A percentile compares a stretch with the other conserved stretches of the same genome.
These are phyloP conservation scores for Allantophomopsis cytisporea DNA, from an alignment of 2,329 filamentous ascomycete species.

Conservation along the genomic window DNA sequence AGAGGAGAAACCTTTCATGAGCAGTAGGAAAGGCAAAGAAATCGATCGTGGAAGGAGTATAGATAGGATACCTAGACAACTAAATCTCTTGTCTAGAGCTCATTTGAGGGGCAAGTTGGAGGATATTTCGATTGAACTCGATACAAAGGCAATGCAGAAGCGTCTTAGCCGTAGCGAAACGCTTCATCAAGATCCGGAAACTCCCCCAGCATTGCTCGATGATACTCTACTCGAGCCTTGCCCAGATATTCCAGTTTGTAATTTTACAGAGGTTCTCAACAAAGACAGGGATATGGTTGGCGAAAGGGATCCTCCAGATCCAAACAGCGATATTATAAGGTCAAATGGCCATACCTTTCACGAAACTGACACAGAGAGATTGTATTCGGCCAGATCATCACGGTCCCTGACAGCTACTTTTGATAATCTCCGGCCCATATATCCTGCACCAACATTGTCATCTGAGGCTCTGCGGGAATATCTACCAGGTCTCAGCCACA, in stretches of 20 bases:
- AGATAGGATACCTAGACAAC: conserved; percentile 7
- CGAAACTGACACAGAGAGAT: too few species aligned
- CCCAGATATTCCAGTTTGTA: conserved; percentile 9
- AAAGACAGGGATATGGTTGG: neutral
- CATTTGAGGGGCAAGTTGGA: conserved; percentile 9
- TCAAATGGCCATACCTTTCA: too few species aligned
- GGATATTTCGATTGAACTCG: conserved; percentile 12
- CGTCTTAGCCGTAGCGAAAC: conserved; percentile 14
- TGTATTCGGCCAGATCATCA: too few species aligned
- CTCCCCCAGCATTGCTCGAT: conserved; percentile 13
- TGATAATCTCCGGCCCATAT: conserved; percentile 1
- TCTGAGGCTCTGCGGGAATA: conserved; percentile 1
- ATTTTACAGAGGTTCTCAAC: conserved; percentile 9
- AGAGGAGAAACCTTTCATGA: neutral
- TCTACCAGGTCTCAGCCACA: conserved; percentile 2
- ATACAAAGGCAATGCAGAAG: conserved; percentile 9
- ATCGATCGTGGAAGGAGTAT: conserved; percentile 10
- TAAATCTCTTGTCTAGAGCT: conserved; percentile 13
- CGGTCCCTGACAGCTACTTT: too few species aligned
- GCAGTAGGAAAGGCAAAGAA: conserved; percentile 7
- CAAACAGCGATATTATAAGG: neutral
- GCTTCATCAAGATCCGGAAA: conserved; percentile 13
- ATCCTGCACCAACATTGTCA: conserved; percentile 4
- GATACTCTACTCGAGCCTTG: conserved; percentile 16
- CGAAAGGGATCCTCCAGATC: conserved; percentile 44